Percentiles rank a stretch among this genome's conserved stretches.
These are phyloP conservation scores for Colletotrichum destructivum DNA, from an alignment of 2,329 filamentous ascomycete genomes.

Conservation along the genomic window DNA sequence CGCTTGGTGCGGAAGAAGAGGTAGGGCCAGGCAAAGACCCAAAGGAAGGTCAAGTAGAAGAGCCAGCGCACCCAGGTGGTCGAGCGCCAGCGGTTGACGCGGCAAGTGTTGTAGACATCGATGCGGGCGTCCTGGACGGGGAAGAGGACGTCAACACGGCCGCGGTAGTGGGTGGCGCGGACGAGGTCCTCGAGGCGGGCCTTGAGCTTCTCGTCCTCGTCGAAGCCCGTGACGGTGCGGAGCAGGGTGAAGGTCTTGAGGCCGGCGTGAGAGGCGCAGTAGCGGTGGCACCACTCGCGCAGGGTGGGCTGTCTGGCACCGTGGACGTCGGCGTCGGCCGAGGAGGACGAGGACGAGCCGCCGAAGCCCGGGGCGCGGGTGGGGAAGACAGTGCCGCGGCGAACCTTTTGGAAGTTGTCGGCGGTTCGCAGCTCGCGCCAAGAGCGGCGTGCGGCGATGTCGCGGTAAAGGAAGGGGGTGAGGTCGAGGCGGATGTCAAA, in stretches of 20 bases:
- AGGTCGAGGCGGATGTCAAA: conserved; percentile 74
- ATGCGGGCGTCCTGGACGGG: conserved; percentile 70
- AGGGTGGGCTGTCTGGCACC: conserved; percentile 33
- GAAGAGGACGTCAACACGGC: conserved; percentile 71
- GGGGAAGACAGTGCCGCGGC: conserved; percentile 75
- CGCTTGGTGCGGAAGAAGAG: conserved; percentile 77
- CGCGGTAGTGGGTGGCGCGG: conserved; percentile 77
- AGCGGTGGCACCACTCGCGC: conserved; percentile 78
- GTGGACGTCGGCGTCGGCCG: conserved; percentile 17
- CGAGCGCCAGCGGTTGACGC: conserved; percentile 76
- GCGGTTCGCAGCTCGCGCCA: conserved; percentile 66
- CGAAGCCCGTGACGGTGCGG: conserved; percentile 72
- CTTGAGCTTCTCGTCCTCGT: conserved; percentile 66
- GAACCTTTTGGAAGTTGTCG: conserved; percentile 71
- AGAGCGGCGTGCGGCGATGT: conserved; percentile 56
- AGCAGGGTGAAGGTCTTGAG: conserved; percentile 71
- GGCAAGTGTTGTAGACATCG: conserved; percentile 75
- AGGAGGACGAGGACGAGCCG: conserved; percentile 42
- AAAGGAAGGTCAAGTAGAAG: conserved; percentile 77
- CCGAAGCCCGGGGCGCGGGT: conserved; percentile 64
- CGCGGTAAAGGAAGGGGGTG: conserved; percentile 69
- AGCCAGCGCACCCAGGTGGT: conserved; percentile 75
- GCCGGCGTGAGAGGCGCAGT: conserved; percentile 69
- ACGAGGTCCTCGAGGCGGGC: conserved; percentile 70
- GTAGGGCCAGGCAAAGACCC: conserved; percentile 80